Evolutionary conservation across 116 monocot genomes (phyloP).

Genomic region (Papilionanthe hybrid): DNA sequence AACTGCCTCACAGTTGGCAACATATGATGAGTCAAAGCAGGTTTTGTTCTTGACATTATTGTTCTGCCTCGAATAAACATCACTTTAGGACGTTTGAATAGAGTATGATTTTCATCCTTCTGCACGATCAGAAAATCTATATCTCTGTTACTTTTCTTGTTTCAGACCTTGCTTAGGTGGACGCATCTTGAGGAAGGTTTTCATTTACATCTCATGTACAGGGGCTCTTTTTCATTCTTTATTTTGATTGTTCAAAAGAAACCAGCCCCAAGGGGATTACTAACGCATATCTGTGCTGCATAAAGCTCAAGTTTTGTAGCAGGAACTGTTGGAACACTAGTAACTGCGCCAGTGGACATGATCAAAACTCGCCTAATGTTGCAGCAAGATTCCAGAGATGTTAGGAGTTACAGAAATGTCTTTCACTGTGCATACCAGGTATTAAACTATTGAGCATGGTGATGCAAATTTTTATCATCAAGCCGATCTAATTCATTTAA

Average conservation of each 20-base stretch:
- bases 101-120: not conserved
- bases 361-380: conserved; percentile 96
- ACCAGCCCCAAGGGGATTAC: not conserved
- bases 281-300: conserved; percentile 10
- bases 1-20: conserved; percentile 90
- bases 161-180: conserved; percentile 68
- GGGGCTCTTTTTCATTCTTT: conserved; percentile 15
- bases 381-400: conserved; percentile 28
- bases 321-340: conserved; percentile 77
- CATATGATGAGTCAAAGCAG: conserved; percentile 98
- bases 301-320: conserved; percentile 80
- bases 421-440: conserved; percentile 93
- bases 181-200: conserved; percentile 86
- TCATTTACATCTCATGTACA: conserved; percentile 91
- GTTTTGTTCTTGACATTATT: conserved; percentile 23
- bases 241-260: not conserved
- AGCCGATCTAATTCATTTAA: not conserved
- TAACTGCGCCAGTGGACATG: conserved; percentile 88
- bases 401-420: conserved; percentile 50
- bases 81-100: not conserved
- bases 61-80: not conserved
- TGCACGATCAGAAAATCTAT: not conserved
- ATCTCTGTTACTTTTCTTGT: not conserved
- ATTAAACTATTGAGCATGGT: not conserved
- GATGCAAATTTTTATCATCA: not conserved